Evolutionary conservation across 805 yeast genomes (phyloP), one percentile per base, ranked within the genome.

Genomic region (Candida succiphila): DNA sequence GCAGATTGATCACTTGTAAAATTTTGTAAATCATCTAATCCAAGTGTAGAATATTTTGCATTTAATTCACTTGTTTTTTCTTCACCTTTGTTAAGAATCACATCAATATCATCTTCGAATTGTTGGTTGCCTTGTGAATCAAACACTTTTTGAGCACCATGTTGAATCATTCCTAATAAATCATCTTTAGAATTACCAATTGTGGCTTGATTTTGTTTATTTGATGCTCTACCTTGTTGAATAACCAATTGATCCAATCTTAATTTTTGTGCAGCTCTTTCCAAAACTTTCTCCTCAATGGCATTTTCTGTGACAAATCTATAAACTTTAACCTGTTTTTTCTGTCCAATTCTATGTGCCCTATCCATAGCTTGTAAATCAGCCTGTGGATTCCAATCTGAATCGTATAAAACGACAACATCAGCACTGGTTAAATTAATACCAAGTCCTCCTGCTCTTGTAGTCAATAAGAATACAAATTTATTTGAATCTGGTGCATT

Each of bases 311-410:
- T 89, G 19, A 89, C 94, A 60, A 89, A 85, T 43, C 98, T 65
- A 54, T 72, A 89, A 15, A 89, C 97, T 46, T 78, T 72, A 7
- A 89, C 98, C 61, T 89, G 98, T 51, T 89, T 89, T 54, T 84
- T 89, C 56, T 88, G 97, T 15, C 97, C 97, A 52, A 88, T 88
- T 65, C 97, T 76, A 52, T 88, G 97, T 1, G 96, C 97, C 52
- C 97, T 72, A 56, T 89, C 97, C 97, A 88, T 88, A 1, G 96
- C 96, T 60, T 88, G 97, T 48, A 88, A 65, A 65, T 88, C 97
- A 0, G 96, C 96, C 53, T 88, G 97, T 2, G 97, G 97, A 51
- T 88, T 88, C 97, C 97, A 88, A 60, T 88, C 97, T 0, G 94
- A 82, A 56, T 88, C 97, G 52, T 75, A 89, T 19, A 88, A 56